A percentile compares a stretch with the other conserved stretches of the same genome.
These are phyloP conservation scores for Theobroma grandiflorum DNA, from an alignment of 441 rosid genomes.

Conservation along the genomic window DNA sequence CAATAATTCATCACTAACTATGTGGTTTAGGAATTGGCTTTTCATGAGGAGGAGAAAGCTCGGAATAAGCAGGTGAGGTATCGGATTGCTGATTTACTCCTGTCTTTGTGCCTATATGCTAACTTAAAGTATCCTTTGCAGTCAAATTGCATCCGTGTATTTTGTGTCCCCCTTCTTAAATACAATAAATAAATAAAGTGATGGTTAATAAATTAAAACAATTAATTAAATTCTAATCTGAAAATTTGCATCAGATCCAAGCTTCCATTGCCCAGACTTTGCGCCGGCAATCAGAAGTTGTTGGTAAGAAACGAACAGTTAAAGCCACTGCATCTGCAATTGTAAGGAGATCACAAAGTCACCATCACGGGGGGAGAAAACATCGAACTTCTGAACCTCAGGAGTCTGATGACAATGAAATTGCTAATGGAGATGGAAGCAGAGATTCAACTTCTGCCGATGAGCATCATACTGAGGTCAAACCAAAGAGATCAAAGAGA, in stretches of 20 bases:
- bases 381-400: constrained; percentile 47
- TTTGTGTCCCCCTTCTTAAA: background rate
- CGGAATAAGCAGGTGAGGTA: constrained; percentile 64
- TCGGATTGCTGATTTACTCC: constrained; percentile 6
- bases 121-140: background rate
- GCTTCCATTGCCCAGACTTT: constrained; percentile 64
- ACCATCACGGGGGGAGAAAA: constrained; percentile 50
- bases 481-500: constrained; percentile 52
- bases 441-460: constrained; percentile 62
- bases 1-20: background rate
- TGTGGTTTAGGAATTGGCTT: constrained; percentile 63
- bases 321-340: constrained; percentile 49
- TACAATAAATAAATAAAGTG: background rate
- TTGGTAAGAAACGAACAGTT: constrained; percentile 57
- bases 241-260: constrained; percentile 60
- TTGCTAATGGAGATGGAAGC: constrained; percentile 57
- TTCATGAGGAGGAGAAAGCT: constrained; percentile 71
- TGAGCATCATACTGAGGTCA: constrained; percentile 51
- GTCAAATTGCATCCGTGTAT: constrained; percentile 1
- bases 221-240: constrained; percentile 1
- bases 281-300: constrained; percentile 68
- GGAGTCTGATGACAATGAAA: constrained; percentile 66
- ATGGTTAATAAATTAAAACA: background rate
- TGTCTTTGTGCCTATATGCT: background rate
- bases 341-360: constrained; percentile 47